Evolutionary conservation across 2,329 filamentous ascomycete genomes (phyloP), one percentile per base, ranked within the genome.

Genomic region (Aspergillus pseudoterreus): DNA sequence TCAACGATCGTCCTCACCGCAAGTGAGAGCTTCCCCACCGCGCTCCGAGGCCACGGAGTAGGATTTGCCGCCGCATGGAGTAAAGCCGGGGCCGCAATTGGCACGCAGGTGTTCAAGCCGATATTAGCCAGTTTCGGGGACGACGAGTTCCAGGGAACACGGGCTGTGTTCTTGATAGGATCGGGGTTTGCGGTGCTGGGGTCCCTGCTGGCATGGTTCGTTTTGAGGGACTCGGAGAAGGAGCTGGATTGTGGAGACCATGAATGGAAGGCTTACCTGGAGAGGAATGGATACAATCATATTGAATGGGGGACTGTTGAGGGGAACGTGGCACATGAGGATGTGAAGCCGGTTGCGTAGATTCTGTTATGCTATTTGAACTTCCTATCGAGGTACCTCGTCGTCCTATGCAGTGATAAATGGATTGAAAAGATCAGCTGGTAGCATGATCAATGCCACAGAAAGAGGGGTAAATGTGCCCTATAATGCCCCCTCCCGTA

Each of bases 11-110:
- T 70, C 12, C 54, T 71, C 10, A 62, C 62, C 1, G 69, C 75
- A 0, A 73, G 75, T 2, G 78, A 81, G 54, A 75, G 69, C 45
- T 80, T 79, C 58, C 76, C 77, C 0, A 80, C 78, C 0, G 72
- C 75, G 0, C 66, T 81, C 6, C 69, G 78, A 1, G 78, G 77
- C 0, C 76, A 79, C 47, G 77, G 74, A 58, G 70, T 79, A 49
- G 78, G 78, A 1, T 65, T 79, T 30, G 71, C 75, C 0, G 69
- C 75, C 0, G 78, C 77, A 0, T 75, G 72, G 47, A 75, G 74
- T 19, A 81, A 80, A 52, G 76, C 76, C 2, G 77, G 78, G 0
- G 76, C 77, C 0, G 75, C 78, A 0, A 75, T 80, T 38, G 78
- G 77, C 0, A 80, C 77, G 0, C 68, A 77, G 52, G 76, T 78